Conservation (phyloP, 1,284 basidiomycete species). For the Neonothopanus nambi region DNA sequence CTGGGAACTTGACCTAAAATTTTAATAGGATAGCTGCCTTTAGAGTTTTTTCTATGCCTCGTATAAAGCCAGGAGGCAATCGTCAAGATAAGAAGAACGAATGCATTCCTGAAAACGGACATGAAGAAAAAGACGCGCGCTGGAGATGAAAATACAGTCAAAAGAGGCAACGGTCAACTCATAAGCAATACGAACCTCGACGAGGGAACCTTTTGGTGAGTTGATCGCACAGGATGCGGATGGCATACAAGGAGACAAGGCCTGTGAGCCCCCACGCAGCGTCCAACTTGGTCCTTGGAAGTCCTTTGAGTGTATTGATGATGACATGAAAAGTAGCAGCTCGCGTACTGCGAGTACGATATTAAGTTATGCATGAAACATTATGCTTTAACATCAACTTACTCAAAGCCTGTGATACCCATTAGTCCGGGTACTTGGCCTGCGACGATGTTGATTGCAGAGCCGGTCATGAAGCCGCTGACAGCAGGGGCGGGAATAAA, state of each 20-base stretch:
- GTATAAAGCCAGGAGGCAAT: conserved; percentile 85
- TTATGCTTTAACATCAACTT: conserved; percentile 27
- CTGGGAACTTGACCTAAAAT: conserved; percentile 84
- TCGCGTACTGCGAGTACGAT: conserved; percentile 58
- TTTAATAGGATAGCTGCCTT: conserved; percentile 81
- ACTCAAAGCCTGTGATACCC: conserved; percentile 84
- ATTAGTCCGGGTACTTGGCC: conserved; percentile 87
- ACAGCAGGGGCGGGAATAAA: conserved; percentile 93
- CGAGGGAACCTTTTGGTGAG: conserved; percentile 70
- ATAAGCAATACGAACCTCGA: conserved; percentile 43
- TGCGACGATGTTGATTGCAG: conserved; percentile 84
- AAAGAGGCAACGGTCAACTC: neutral
- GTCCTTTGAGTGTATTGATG: conserved; percentile 88
- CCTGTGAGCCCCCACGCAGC: conserved; percentile 90
- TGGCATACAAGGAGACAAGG: conserved; percentile 71
- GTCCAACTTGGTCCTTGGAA: conserved; percentile 74
- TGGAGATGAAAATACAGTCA: conserved; percentile 25
- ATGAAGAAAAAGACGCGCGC: conserved; percentile 89
- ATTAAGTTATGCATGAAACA: neutral
- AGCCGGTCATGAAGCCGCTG: conserved; percentile 92
- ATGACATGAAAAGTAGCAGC: conserved; percentile 86
- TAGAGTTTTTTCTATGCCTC: conserved; percentile 55
- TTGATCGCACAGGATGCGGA: conserved; percentile 66
- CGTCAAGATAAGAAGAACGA: conserved; percentile 84
- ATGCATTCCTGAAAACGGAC: conserved; percentile 82